A percentile compares a stretch with the other conserved stretches of the same genome.
Evolutionary conservation across 106 monocot genomes (phyloP).

Genomic region (Allium fistulosum): DNA sequence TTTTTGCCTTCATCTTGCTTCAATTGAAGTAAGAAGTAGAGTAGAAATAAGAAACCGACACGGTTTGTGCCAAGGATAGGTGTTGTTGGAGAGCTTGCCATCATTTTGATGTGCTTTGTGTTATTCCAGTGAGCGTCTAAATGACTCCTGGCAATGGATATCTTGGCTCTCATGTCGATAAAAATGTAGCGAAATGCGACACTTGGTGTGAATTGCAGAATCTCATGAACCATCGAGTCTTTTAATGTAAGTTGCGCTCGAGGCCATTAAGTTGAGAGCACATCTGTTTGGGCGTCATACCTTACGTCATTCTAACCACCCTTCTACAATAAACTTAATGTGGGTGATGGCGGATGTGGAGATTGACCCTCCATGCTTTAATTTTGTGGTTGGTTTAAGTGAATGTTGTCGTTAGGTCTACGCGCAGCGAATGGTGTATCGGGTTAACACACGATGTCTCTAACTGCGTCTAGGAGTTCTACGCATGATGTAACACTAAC

Average conservation of each 20-base stretch:
- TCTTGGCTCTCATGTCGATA: conserved; percentile 19
- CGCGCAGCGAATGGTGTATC: conserved; percentile 13
- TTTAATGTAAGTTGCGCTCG: conserved; percentile 25
- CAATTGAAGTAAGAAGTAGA: no score
- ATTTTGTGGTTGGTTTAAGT: background rate
- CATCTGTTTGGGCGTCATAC: conserved; percentile 18
- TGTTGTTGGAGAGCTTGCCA: background rate
- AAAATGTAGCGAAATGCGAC: conserved; percentile 28
- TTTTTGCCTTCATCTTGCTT: no score
- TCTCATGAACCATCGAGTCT: conserved; percentile 35
- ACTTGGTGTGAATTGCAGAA: conserved; percentile 35
- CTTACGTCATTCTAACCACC: conserved; percentile 1
- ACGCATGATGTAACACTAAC: no score
- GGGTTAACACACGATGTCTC: background rate
- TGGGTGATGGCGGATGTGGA: conserved; percentile 1
- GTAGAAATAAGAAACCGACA: background rate
- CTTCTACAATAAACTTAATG: background rate
- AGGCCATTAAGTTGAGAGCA: conserved; percentile 17
- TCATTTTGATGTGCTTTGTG: background rate
- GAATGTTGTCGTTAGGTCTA: background rate
- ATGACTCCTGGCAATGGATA: conserved; percentile 14
- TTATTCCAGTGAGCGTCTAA: background rate
- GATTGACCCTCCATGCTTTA: conserved; percentile 4
- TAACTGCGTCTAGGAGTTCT: no score
- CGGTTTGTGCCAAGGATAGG: background rate